Evolutionary conservation across 495 filamentous ascomycete species (phyloP).

Genomic region (Aspergillus ostianus): DNA sequence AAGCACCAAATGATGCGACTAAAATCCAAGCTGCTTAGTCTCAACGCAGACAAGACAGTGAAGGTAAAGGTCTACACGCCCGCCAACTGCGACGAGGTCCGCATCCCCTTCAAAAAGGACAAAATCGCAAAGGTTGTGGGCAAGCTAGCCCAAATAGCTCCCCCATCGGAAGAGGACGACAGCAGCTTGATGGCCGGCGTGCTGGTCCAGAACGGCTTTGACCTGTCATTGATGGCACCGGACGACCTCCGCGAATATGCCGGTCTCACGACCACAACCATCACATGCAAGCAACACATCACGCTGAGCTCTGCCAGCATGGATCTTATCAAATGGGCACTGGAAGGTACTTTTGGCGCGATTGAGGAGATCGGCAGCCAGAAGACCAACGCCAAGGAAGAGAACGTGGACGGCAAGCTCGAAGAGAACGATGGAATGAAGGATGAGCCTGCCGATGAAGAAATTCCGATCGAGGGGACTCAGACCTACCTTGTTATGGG

Average conservation of each 20-base stretch:
- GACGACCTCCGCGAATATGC: slow-evolving; percentile 95
- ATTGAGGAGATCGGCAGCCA: slow-evolving; percentile 64
- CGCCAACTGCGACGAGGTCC: slow-evolving; percentile 90
- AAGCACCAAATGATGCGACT: slow-evolving; percentile 97
- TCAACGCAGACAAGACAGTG: slow-evolving; percentile 74
- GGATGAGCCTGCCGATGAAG: slow-evolving; percentile 50
- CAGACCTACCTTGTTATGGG: slow-evolving; percentile 83
- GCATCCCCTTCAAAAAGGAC: slow-evolving; percentile 92
- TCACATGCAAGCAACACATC: slow-evolving; percentile 85
- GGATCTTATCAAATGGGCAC: slow-evolving; percentile 87
- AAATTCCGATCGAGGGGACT: slow-evolving; percentile 41
- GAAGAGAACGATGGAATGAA: slow-evolving; percentile 36
- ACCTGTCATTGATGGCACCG: slow-evolving; percentile 91
- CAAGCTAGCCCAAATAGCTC: slow-evolving; percentile 78
- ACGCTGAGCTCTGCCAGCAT: slow-evolving; percentile 83
- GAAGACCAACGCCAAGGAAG: slow-evolving; percentile 36
- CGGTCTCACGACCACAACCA: slow-evolving; percentile 87
- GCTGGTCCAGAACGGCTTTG: slow-evolving; percentile 94
- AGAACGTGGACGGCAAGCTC: slow-evolving; percentile 5
- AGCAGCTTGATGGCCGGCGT: slow-evolving; percentile 76
- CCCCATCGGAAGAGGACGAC: slow-evolving; percentile 52
- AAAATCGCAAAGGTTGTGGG: slow-evolving; percentile 96
- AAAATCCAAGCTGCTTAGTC: slow-evolving; percentile 87
- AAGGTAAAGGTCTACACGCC: slow-evolving; percentile 91
- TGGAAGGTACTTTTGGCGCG: slow-evolving; percentile 89